These are phyloP conservation scores for Mollisiaceae sp. DNA, from an alignment of 2,329 filamentous ascomycete genomes.

Conservation along the genomic window DNA sequence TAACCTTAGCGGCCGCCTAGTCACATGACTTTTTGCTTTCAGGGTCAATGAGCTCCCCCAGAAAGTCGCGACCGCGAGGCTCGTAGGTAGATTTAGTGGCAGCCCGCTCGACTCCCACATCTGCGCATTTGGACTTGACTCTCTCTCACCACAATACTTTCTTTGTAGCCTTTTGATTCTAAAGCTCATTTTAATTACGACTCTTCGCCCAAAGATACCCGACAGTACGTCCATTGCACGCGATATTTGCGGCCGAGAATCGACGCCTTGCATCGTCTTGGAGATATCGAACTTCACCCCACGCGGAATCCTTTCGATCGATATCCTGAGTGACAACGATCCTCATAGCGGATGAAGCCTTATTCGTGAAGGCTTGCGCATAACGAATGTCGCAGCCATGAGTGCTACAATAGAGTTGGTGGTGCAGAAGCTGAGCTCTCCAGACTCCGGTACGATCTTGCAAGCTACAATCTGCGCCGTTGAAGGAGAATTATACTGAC, in stretches of 20 bases:
- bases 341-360: conserved; percentile 35
- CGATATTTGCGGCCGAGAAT: background rate
- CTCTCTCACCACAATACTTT: conserved; percentile 3
- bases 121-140: background rate
- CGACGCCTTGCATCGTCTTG: conserved; percentile 3
- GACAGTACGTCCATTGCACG: background rate
- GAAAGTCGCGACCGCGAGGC: conserved; percentile 21
- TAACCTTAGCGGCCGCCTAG: background rate
- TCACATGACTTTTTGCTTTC: background rate
- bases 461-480: background rate
- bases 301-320: background rate
- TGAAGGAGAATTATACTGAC: conserved; percentile 20
- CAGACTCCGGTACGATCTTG: conserved; percentile 35
- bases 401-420: conserved; percentile 67
- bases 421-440: conserved; percentile 59
- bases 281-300: conserved; percentile 1
- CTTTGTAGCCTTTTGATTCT: conserved; percentile 15
- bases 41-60: conserved; percentile 8
- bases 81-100: conserved; percentile 7
- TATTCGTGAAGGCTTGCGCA: conserved; percentile 38
- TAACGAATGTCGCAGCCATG: conserved; percentile 59
- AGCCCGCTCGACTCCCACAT: background rate
- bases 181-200: background rate
- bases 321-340: background rate
- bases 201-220: background rate